phyloP scores from a whole-genome alignment of 768 basidiomycete genomes.

The Macrolepiota albuminosa region DNA sequence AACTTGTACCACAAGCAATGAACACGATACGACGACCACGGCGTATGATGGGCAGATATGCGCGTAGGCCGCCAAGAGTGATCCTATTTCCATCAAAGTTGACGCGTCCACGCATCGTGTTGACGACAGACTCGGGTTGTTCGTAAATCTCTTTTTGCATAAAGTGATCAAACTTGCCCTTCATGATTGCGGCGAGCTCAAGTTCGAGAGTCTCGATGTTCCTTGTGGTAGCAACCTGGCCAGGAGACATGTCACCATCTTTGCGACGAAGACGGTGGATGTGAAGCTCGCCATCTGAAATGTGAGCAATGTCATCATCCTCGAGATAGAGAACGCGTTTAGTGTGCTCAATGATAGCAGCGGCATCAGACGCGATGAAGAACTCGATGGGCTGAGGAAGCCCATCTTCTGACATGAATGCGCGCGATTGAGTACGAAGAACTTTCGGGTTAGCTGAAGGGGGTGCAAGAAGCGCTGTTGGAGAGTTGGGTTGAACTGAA shows the following conservation, averaged over 20 bases:
- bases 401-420: slow-evolving; percentile 98
- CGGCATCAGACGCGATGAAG: slow-evolving; percentile 97
- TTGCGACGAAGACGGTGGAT: slow-evolving; percentile 96
- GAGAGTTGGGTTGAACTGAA: slow-evolving; percentile 44
- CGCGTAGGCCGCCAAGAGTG: slow-evolving; percentile 92
- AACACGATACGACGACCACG: slow-evolving; percentile 94
- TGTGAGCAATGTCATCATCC: slow-evolving; percentile 98
- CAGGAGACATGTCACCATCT: slow-evolving; percentile 57
- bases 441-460: slow-evolving; percentile 68
- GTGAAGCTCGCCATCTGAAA: slow-evolving; percentile 94
- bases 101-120: slow-evolving; percentile 99
- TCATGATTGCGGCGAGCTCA: slow-evolving; percentile 99
- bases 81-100: slow-evolving; percentile 93
- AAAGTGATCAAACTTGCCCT: slow-evolving; percentile 99
- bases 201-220: slow-evolving; percentile 98
- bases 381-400: slow-evolving; percentile 99
- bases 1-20: slow-evolving; percentile 97
- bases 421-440: slow-evolving; percentile 90
- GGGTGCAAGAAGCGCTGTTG: slow-evolving; percentile 62
- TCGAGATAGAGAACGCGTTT: slow-evolving; percentile 98
- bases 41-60: slow-evolving; percentile 93
- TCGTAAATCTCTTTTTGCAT: slow-evolving; percentile 99
- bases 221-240: slow-evolving; percentile 69
- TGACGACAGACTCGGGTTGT: slow-evolving; percentile 98
- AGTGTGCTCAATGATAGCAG: slow-evolving; percentile 97